phyloP scores from a whole-genome alignment of 176 grass and related monocot genomes.

The Pontederia crassipes region DNA sequence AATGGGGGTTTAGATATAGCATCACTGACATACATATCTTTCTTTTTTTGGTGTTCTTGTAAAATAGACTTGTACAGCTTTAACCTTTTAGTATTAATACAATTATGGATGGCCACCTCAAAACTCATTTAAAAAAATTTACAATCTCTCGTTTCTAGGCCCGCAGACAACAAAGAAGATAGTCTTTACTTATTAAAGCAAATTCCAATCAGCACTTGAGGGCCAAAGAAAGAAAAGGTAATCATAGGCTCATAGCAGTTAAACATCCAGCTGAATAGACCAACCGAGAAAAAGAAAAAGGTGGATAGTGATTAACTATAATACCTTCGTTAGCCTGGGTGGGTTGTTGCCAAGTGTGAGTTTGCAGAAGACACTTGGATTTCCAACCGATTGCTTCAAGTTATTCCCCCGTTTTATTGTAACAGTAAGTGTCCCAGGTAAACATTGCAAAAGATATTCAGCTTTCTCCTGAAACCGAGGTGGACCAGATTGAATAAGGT shows the following conservation, averaged over 20 bases:
- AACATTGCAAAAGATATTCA: slow-evolving; percentile 84
- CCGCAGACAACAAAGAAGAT: no score
- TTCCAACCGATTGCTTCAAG: slow-evolving; percentile 91
- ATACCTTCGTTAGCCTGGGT: slow-evolving; percentile 85
- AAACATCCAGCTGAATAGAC: neutral
- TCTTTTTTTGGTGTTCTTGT: no score
- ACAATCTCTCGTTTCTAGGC: no score
- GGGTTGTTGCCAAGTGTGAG: slow-evolving; percentile 94
- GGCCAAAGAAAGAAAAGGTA: no score
- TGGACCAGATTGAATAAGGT: slow-evolving; percentile 96
- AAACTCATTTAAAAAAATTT: no score
- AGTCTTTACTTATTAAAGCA: neutral
- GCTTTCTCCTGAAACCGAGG: slow-evolving; percentile 98
- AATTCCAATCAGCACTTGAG: neutral
- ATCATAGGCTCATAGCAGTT: no score
- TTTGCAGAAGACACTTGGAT: slow-evolving; percentile 94
- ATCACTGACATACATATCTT: no score
- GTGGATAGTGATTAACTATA: neutral
- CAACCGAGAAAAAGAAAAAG: neutral
- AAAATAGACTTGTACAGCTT: no score
- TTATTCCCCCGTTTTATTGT: slow-evolving; percentile 95
- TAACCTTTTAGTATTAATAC: no score
- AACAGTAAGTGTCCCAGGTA: slow-evolving; percentile 93
- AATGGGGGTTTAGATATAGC: no score
- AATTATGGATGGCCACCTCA: no score